phyloP scores from a whole-genome alignment of 129 eudicot genomes.

The Flaveria linearis region DNA sequence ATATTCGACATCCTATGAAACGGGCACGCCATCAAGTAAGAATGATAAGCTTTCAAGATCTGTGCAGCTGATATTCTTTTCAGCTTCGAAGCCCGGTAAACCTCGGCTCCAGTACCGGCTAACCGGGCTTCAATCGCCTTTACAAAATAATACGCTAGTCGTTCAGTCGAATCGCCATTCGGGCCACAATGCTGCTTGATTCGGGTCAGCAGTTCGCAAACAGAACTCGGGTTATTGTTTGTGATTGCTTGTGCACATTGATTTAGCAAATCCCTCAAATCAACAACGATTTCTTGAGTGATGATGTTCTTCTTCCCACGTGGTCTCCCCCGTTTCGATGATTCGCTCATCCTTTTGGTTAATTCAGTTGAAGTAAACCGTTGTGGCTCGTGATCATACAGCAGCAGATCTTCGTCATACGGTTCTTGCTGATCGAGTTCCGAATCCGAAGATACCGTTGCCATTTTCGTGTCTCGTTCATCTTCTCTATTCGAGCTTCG shows the following conservation, averaged over 20 bases:
- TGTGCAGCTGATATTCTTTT: slow-evolving; percentile 45
- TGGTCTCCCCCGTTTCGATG: slow-evolving; percentile 41
- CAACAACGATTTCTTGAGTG: slow-evolving; percentile 43
- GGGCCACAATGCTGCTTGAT: slow-evolving; percentile 58
- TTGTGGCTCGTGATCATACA: slow-evolving; percentile 30
- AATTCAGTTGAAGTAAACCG: not conserved
- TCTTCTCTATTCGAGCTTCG: slow-evolving; percentile 30
- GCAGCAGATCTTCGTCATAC: slow-evolving; percentile 32
- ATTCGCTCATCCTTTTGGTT: slow-evolving; percentile 21
- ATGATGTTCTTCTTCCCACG: slow-evolving; percentile 33
- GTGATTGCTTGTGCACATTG: slow-evolving; percentile 69
- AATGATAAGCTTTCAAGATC: slow-evolving; percentile 44
- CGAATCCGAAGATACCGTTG: not conserved
- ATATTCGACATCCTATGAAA: slow-evolving; percentile 49
- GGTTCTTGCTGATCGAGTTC: slow-evolving; percentile 32
- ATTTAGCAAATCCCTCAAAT: slow-evolving; percentile 51
- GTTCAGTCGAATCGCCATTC: slow-evolving; percentile 52
- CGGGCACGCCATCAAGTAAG: slow-evolving; percentile 48
- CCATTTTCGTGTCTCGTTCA: slow-evolving; percentile 26
- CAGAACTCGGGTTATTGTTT: slow-evolving; percentile 29
- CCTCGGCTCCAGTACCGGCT: slow-evolving; percentile 53
- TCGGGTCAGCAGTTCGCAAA: slow-evolving; percentile 29
- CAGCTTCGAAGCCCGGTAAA: slow-evolving; percentile 35
- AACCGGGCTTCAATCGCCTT: slow-evolving; percentile 64
- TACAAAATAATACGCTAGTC: slow-evolving; percentile 57